Evolutionary conservation across 192 early-diverging fungal genomes (phyloP), one percentile per base, ranked within the genome.

Genomic region (Dissophora ornata): DNA sequence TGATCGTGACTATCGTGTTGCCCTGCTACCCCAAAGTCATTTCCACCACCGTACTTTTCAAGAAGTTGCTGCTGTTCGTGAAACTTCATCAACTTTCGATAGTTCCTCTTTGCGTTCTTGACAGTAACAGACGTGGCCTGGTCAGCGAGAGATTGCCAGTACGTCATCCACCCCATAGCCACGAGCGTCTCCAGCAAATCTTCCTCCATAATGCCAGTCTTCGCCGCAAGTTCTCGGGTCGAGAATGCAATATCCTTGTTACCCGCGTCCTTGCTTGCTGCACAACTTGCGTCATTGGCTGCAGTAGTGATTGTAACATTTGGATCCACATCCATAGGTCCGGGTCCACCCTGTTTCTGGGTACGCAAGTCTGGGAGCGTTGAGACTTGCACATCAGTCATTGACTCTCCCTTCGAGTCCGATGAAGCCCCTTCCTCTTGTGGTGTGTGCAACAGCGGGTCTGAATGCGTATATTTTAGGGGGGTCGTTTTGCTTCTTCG

Each of bases 151-250:
- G 60, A 16, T n/a, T 77, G 69, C 90, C 90, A 93, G 21, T 79
- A 80, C 52, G 74, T 62, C 64, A 90, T 75, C 71, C 92, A 68
- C 0, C 83, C 89, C 79, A 90, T 78, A 18, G 77, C 69, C 8
- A 86, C 80, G 51, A 94, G 74, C 10, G 90, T 87, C 57, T 84
- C 82, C 30, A 95, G 41, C 44, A 95, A 71, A 57, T 95, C 92
- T n/a, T 92, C 88, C 26, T 84, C 82, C 46, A 80, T 79, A 52
- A 95, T 92, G 1, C 90, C 85, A 9, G 92, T 95, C 48, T 81
- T 46, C 25, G 65, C 45, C 0, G 89, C 74, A 33, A 94, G 55
- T 24, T 90, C 85, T 54, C 67, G 40, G 51, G 90, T 26, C 32
- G 84, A 53, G 59, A 89, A 75, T 24, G 66, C 53, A 47, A 67